Conservation (phyloP, 768 basidiomycete genomes). For the Lactarius vividus region DNA sequence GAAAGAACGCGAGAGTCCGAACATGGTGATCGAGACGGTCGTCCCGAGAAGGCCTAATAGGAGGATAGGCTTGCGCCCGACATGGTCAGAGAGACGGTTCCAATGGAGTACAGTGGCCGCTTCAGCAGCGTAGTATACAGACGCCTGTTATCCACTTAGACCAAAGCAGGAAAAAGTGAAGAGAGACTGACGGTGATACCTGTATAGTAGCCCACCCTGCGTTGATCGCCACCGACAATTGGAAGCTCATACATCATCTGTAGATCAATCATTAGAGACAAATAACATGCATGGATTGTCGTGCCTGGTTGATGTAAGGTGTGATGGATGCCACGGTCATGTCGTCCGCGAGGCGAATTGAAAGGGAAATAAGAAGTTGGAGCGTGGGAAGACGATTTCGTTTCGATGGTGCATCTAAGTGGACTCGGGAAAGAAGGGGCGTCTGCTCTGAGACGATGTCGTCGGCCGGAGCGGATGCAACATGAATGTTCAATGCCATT, state of each 20-base stretch:
- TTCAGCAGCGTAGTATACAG: conserved; percentile 46
- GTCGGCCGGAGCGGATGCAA: too few relatives aligned
- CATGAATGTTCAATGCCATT: too few relatives aligned
- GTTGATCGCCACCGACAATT: conserved; percentile 44
- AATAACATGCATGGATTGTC: neutral
- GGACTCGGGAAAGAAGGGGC: conserved; percentile 2
- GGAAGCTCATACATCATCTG: conserved; percentile 44
- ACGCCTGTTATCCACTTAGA: conserved; percentile 35
- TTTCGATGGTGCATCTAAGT: neutral
- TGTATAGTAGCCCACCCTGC: conserved; percentile 47
- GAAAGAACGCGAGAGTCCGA: conserved; percentile 38
- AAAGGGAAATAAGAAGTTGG: neutral
- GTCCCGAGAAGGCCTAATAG: conserved; percentile 38
- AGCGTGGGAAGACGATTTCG: neutral
- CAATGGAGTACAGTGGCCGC: conserved; percentile 45
- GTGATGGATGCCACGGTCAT: conserved; percentile 34
- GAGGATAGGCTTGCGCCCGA: conserved; percentile 47
- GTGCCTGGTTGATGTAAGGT: conserved; percentile 49
- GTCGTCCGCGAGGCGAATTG: neutral
- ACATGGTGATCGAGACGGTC: conserved; percentile 34
- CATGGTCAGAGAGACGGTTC: conserved; percentile 44
- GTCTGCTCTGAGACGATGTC: neutral
- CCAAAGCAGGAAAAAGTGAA: neutral
- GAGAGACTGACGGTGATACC: conserved; percentile 43
- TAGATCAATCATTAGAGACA: neutral